Conservation (phyloP, 2,329 filamentous ascomycete genomes). For the Talaromyces albobiverticillius region DNA sequence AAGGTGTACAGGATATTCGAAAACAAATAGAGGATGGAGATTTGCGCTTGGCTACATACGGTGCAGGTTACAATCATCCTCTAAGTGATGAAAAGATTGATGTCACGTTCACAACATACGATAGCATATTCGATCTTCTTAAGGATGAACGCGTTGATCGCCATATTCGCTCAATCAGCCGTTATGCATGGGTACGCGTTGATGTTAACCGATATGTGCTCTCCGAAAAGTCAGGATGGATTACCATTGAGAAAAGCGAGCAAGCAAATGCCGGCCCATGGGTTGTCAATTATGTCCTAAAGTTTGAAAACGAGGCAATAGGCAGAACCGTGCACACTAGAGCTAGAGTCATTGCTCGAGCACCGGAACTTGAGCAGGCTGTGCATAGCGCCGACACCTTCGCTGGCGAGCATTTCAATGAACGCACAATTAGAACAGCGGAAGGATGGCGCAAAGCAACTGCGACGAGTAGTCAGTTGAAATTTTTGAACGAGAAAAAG, state of each 20-base stretch:
- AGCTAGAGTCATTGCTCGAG: constrained; percentile 66
- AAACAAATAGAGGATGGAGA: constrained; percentile 46
- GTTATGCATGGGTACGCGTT: constrained; percentile 78
- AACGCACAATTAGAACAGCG: constrained; percentile 62
- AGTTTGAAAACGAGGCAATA: constrained; percentile 23
- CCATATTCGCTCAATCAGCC: constrained; percentile 74
- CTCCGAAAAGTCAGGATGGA: constrained; percentile 60
- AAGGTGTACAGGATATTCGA: constrained; percentile 61
- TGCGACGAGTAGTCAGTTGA: constrained; percentile 54
- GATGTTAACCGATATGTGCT: constrained; percentile 70
- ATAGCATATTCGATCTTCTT: constrained; percentile 86
- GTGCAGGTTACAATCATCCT: constrained; percentile 6
- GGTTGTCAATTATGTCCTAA: constrained; percentile 32
- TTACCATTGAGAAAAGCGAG: constrained; percentile 46
- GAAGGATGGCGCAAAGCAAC: constrained; percentile 68
- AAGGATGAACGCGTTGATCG: constrained; percentile 74
- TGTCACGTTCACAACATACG: constrained; percentile 85
- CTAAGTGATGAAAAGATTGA: constrained; percentile 36
- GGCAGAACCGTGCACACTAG: constrained; percentile 59
- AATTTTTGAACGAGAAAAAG: constrained; percentile 42
- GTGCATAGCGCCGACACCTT: constrained; percentile 84
- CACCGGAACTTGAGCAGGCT: constrained; percentile 67
- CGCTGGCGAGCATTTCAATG: constrained; percentile 64
- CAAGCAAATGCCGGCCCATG: constrained; percentile 22
- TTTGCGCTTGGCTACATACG: background rate